These are phyloP conservation scores for Phytophthora tentaculata DNA, from an alignment of 352 stramenopile genomes.

Conservation along the genomic window DNA sequence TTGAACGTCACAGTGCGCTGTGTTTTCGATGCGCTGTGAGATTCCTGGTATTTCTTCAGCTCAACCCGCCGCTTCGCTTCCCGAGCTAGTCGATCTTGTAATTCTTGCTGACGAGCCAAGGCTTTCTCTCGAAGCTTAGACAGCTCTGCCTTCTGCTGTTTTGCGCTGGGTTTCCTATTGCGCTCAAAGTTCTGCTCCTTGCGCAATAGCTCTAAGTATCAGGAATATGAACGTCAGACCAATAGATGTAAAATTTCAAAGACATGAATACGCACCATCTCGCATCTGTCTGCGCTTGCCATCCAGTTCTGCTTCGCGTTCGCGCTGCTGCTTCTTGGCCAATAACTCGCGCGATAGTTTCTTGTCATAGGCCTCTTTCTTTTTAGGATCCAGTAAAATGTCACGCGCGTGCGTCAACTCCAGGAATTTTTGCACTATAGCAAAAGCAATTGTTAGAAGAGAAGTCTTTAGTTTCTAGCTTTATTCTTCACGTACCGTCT, in stretches of 20 bases:
- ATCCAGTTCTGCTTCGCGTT: slow-evolving; percentile 67
- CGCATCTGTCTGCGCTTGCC: slow-evolving; percentile 66
- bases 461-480: neutral
- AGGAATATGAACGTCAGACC: slow-evolving; percentile 1
- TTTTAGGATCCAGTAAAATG: slow-evolving; percentile 75
- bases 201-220: slow-evolving; percentile 53
- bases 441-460: slow-evolving; percentile 7
- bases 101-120: slow-evolving; percentile 56
- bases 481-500: slow-evolving; percentile 54
- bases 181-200: slow-evolving; percentile 63
- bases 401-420: slow-evolving; percentile 83
- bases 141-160: slow-evolving; percentile 54
- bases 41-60: slow-evolving; percentile 32
- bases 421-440: slow-evolving; percentile 79
- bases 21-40: slow-evolving; percentile 47
- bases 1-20: slow-evolving; percentile 82
- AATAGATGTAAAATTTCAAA: too few relatives aligned
- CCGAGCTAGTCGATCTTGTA: slow-evolving; percentile 53
- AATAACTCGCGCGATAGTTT: slow-evolving; percentile 69
- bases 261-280: slow-evolving; percentile 44
- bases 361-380: slow-evolving; percentile 87
- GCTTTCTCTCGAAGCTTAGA: slow-evolving; percentile 62
- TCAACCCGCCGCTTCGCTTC: slow-evolving; percentile 52
- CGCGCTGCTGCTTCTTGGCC: slow-evolving; percentile 70
- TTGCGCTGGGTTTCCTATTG: slow-evolving; percentile 37